A percentile compares a stretch with the other conserved stretches of the same genome.
phyloP scores from a whole-genome alignment of 169 alveolate genomes.

The Blepharisma undulans region DNA sequence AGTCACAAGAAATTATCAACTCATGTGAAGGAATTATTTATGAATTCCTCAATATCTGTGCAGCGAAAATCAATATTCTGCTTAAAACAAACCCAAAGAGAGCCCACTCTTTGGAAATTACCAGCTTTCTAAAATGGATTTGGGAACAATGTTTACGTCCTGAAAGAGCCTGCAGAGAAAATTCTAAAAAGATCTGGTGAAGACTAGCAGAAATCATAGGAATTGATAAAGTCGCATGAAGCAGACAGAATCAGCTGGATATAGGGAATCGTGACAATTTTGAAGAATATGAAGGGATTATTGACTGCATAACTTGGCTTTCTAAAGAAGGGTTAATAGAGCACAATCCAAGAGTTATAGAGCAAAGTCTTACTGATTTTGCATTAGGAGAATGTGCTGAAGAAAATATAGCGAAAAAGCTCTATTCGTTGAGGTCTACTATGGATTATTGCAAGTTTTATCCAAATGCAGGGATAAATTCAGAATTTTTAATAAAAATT shows the following conservation, averaged over 20 bases:
- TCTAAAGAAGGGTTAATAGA: neutral
- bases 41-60: slow-evolving; percentile 20
- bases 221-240: neutral
- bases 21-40: neutral
- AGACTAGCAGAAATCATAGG: neutral
- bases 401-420: neutral
- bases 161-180: slow-evolving; percentile 46
- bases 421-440: neutral
- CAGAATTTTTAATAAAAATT: neutral
- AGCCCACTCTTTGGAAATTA: slow-evolving; percentile 31
- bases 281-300: slow-evolving; percentile 13
- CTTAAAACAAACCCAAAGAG: slow-evolving; percentile 37
- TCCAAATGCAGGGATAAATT: neutral
- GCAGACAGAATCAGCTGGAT: neutral
- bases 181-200: slow-evolving; percentile 44
- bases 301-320: neutral
- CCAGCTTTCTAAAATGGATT: slow-evolving; percentile 33
- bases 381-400: neutral
- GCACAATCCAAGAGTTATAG: neutral
- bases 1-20: slow-evolving; percentile 43
- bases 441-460: neutral
- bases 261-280: neutral
- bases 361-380: neutral
- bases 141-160: slow-evolving; percentile 46
- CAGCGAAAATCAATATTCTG: neutral